Conservation (phyloP, 2,329 filamentous ascomycete species). For the Rhexocercosporidium sp. region DNA sequence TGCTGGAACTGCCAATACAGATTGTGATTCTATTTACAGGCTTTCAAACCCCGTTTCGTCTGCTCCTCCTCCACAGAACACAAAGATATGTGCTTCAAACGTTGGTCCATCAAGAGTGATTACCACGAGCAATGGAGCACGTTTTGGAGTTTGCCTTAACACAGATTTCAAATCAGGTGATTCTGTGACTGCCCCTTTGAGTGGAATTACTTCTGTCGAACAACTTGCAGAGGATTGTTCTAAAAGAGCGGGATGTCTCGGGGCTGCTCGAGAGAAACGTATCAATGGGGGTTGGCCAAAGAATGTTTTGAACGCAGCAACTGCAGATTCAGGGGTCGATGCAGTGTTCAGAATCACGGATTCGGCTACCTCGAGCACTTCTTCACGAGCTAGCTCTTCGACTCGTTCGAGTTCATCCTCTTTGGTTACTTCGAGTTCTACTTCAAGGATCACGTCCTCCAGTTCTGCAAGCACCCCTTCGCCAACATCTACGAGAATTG, state of each 20-base stretch:
- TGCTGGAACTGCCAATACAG: background rate
- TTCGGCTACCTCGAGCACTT: background rate
- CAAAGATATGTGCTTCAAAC: background rate
- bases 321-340: background rate
- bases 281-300: slow-evolving; percentile 1
- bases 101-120: background rate
- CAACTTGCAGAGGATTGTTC: slow-evolving; percentile 1
- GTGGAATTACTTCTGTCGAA: background rate
- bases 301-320: background rate
- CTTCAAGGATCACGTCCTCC: no score
- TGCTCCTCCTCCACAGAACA: background rate
- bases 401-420: background rate
- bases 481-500: background rate
- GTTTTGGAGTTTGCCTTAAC: slow-evolving; percentile 1
- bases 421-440: background rate
- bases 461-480: background rate
- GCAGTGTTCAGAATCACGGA: background rate
- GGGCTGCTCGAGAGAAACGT: background rate
- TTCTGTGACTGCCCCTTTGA: background rate
- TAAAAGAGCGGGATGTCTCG: background rate
- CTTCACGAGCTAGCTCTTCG: background rate
- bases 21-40: background rate
- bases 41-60: background rate
- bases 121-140: slow-evolving; percentile 2
- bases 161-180: slow-evolving; percentile 3